Evolutionary conservation across 495 filamentous ascomycete species (phyloP), one percentile per base, ranked within the genome.

Genomic region (Chaetomium tenue): DNA sequence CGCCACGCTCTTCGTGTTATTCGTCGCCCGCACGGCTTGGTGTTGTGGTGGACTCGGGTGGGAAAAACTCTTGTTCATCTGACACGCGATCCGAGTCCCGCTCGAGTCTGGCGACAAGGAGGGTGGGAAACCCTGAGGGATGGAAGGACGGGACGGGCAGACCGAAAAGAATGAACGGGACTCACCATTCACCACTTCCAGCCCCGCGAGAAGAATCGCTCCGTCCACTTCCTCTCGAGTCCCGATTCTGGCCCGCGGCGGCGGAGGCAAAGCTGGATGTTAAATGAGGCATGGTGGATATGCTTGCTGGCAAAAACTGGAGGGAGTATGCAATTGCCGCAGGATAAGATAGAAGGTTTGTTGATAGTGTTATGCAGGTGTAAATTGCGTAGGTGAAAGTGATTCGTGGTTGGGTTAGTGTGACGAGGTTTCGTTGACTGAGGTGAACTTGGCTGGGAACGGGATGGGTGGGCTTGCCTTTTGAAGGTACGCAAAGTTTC

Each of bases 221-320:
- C 59, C 71, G 63, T 65, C 68, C 68, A 54, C 56, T 63, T 56
- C 68, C 73, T 66, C 75, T 69, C 4, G 70, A 83, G 64, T 84
- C 82, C 71, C 81, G 79, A 68, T 78, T 85, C 77, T 90, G 89
- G 74, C 88, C 89, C 68, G 89, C 89, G 67, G 89, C 89, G 65
- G 89, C 89, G 68, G 89, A 90, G 73, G 89, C 89, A 82, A 92
- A 92, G 84, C 88, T 91, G 65, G 89, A 91, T 66, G 88, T 84
- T 70, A 91, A 84, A 86, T 74, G 88, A 86, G 88, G 84, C 89
- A 92, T 92, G 55, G 44, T 3, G 8, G 51, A 5, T n/a, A 5
- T n/a, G 20, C 16, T n/a, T 42, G 54, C 30, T 16, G 30, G 20
- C 16, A 50, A 42, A 20, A 54, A 28, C 12, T 37, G 23, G 13